Base-by-base conservation (phyloP, 2,329 filamentous ascomycete genomes). In the Aspergillus ruber region DNA sequence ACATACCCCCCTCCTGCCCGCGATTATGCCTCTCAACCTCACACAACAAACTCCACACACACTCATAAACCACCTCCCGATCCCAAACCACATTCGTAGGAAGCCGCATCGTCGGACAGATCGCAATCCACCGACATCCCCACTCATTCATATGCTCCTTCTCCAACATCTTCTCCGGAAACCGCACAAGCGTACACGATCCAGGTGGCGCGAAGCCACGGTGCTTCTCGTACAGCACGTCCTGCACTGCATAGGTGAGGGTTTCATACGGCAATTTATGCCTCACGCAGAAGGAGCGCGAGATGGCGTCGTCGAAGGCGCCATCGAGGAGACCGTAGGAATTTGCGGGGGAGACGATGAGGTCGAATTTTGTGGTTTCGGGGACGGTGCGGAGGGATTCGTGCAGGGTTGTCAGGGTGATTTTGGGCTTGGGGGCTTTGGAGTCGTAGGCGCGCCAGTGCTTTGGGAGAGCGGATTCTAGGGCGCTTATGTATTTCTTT, bases 281-380 rank as follows among this genome's bases (percentile, higher is more conserved):
- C 3, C 7, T 15, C 36, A 53, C 57, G 1, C 73, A 72, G 50
- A 79, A 73, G 9, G 68, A 67, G 27, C 69, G 66, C 0, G 76
- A 78, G 46, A 80, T 75, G 20, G 77, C 77, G 52, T 78, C 73
- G 59, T 80, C 76, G 51, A 79, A 81, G 42, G 69, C 74, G 23
- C 78, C 78, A 51, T 80, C 77, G 1, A 81, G 69, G 1, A 70
- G 68, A 23, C 70, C 77, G 56, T 78, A 80, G 1, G 75, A 78
- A 54, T 80, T 80, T 38, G 77, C 75, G 0, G 77, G 77, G 1
- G 77, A 80, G 18, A 79, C 75, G 38, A 80, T 62, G 10, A 73
- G 63, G 55, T 79, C 72, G 55, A 77, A 78, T 25, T 61, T 61
- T 7, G 68, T 57, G 0, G 50, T 44, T 0, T 55, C 9, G 0